Conservation (phyloP, 2,329 filamentous ascomycete genomes). For the Acephala macrosclerotiorum region DNA sequence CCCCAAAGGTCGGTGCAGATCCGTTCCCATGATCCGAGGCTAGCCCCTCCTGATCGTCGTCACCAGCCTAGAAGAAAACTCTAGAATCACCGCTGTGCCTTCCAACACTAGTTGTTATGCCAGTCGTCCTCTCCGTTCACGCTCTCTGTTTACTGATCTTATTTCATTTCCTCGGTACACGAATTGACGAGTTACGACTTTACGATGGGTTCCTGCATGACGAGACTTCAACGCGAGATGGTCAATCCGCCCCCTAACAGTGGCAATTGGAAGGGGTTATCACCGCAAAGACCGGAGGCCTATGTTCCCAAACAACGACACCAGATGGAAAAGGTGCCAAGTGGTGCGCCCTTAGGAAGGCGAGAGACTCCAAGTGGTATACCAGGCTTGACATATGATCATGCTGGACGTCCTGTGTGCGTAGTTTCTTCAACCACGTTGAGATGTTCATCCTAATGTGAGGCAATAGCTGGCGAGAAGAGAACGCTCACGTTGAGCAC, state of each 20-base stretch:
- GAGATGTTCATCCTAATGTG: constrained; percentile 2
- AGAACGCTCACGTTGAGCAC: constrained; percentile 25
- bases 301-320: background rate
- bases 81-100: background rate
- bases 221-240: background rate
- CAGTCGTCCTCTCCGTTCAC: background rate
- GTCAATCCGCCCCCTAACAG: background rate
- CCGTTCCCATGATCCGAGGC: constrained; percentile 10
- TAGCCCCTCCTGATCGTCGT: background rate
- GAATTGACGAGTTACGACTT: background rate
- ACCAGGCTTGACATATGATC: constrained; percentile 34
- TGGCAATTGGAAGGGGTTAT: background rate
- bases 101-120: too few relatives aligned
- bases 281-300: constrained; percentile 4
- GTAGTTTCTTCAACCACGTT: background rate
- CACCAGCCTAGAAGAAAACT: background rate
- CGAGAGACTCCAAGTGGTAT: constrained; percentile 30
- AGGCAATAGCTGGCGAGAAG: constrained; percentile 27
- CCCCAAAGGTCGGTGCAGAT: constrained; percentile 1
- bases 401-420: constrained; percentile 34
- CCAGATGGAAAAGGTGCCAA: background rate
- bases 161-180: background rate
- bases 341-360: constrained; percentile 23
- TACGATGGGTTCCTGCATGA: constrained; percentile 5
- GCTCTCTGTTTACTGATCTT: background rate